A percentile compares a stretch with the other conserved stretches of the same genome.
Evolutionary conservation across 345 rosid genomes (phyloP).

Genomic region (Luvunga scandens): DNA sequence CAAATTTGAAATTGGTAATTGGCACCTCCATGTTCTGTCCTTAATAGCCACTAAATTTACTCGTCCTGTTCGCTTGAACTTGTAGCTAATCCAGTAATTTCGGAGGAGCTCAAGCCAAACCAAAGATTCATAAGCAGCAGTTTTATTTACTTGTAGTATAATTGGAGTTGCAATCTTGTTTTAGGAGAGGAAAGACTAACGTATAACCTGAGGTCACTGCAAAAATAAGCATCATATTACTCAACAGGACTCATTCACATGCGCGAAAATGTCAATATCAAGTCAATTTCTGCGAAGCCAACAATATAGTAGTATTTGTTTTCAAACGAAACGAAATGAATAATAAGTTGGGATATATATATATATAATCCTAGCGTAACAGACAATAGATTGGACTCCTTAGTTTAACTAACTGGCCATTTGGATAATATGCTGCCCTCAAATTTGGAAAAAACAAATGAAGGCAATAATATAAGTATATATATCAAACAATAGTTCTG

Average conservation of each 20-base stretch:
- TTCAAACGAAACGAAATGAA: not conserved
- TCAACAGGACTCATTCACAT: not conserved
- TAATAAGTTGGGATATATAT: not conserved
- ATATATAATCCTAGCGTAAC: not conserved
- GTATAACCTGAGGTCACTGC: not conserved
- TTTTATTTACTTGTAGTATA: not conserved
- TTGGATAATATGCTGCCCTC: not conserved
- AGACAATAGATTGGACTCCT: not conserved
- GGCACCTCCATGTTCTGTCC: not conserved
- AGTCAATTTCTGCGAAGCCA: conserved; percentile 12
- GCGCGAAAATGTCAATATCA: not conserved
- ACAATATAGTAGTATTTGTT: not conserved
- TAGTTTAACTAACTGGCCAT: not conserved
- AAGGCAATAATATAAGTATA: not conserved
- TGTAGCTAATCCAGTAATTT: not conserved
- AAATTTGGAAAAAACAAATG: not conserved
- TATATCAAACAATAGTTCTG: not conserved
- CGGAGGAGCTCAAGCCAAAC: not conserved
- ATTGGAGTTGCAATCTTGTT: not conserved
- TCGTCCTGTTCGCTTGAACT: not conserved
- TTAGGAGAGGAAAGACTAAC: not conserved
- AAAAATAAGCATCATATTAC: not conserved
- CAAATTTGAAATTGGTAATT: not conserved
- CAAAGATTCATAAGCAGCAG: not conserved
- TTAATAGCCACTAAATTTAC: not conserved